Evolutionary conservation across 352 stramenopile genomes (phyloP), one percentile per base, ranked within the genome.

Genomic region (Thraustotheca clavata): DNA sequence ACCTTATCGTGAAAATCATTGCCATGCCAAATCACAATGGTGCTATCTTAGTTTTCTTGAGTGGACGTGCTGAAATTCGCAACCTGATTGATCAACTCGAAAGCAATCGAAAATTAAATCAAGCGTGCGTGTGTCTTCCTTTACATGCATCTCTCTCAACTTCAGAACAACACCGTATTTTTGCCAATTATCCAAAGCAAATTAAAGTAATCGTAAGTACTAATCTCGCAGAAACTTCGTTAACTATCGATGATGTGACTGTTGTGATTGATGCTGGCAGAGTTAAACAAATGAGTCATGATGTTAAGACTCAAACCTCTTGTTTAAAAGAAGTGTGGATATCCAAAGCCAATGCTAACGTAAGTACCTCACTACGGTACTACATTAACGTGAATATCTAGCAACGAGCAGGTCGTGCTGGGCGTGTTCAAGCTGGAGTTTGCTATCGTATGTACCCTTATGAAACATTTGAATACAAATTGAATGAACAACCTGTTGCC

Each of bases 191-290:
- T 5, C 41, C 62, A 3, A 71, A 76, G 35, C 54, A 87, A 60
- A 62, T 87, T 70, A 97, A 98, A 57, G 88, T 99, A 46, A 96
- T 99, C 27, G 81, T 98, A 14, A 82, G 89, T n/a, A 99, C 94
- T 6, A 98, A 98, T 69, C 97, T 99, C 54, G 96, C 95, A 14
- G 94, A 99, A 68, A 98, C 95, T 0, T 97, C 88, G 5, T 63
- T 99, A 7, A 99, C 95, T 2, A 98, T 99, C 55, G 88, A 96
- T 26, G 91, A 98, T 68, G 88, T 97, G 39, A 90, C 83, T 41
- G 73, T 89, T 69, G 96, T 99, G 1, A 93, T 99, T 55, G 97
- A 99, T 78, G 89, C 77, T 31, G 97, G 97, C 4, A 88, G 96
- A 49, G 91, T 96, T 24, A 99, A 96, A 65, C 80, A 95, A 62